A percentile compares a stretch with the other conserved stretches of the same genome.
Evolutionary conservation across 306 rosid genomes (phyloP).

Genomic region (Psophocarpus tetragonolobus): DNA sequence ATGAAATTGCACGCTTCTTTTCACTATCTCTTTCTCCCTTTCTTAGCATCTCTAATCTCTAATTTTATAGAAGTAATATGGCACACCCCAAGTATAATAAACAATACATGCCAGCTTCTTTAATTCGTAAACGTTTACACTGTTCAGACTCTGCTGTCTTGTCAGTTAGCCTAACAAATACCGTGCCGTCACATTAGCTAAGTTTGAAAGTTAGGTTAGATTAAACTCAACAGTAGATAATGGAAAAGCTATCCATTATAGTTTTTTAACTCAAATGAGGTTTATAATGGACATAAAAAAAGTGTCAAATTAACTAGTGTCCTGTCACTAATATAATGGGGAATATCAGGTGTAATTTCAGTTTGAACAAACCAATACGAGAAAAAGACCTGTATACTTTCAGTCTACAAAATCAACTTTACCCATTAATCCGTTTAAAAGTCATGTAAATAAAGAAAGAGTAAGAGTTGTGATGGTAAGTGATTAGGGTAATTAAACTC

Average conservation of each 20-base stretch:
- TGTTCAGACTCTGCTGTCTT: no score
- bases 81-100: not conserved
- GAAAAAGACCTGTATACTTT: no score
- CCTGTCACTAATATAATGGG: not conserved
- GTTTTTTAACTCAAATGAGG: no score
- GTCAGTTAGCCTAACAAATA: not conserved
- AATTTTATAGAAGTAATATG: not conserved
- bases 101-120: not conserved
- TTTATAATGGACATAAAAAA: no score
- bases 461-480: no score
- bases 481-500: no score
- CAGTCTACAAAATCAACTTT: no score
- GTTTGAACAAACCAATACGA: conserved; percentile 13
- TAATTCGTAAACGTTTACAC: not conserved
- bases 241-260: no score
- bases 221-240: no score
- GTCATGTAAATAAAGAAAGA: no score
- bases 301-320: not conserved
- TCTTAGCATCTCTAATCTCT: not conserved
- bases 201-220: no score
- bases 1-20: not conserved
- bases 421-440: no score
- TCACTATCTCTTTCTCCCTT: not conserved
- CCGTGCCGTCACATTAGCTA: not conserved
- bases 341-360: not conserved